Percentiles rank a stretch among this genome's conserved stretches.
Conservation (phyloP, 768 basidiomycete genomes). For the Tulasnella sp. region DNA sequence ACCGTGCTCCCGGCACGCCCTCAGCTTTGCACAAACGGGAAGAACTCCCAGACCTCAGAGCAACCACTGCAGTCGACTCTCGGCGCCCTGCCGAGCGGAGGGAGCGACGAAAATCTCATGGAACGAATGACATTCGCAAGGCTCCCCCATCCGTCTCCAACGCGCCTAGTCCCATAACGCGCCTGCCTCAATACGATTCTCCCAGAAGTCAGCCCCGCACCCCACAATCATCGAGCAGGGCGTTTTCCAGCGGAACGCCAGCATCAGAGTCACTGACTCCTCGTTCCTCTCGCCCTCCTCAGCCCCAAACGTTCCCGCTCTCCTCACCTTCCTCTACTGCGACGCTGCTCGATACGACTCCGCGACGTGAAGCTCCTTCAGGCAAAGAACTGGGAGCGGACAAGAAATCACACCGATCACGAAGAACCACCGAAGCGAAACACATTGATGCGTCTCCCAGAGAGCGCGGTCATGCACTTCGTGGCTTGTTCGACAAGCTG, state of each 20-base stretch:
- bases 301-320: not conserved
- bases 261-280: not conserved
- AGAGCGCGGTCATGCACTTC: conserved; percentile 8
- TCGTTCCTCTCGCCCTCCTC: conserved; percentile 4
- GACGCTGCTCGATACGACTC: not conserved
- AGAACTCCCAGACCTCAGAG: not conserved
- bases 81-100: not conserved
- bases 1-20: not conserved
- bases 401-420: not conserved
- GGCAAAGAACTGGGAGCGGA: not conserved
- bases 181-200: not conserved
- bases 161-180: not conserved
- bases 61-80: not conserved
- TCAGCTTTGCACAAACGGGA: not conserved
- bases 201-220: not conserved
- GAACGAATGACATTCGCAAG: not conserved
- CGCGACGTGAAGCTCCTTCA: not conserved
- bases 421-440: conserved; percentile 1
- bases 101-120: not conserved
- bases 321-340: not conserved
- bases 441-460: not conserved
- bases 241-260: not conserved
- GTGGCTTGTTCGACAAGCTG: conserved; percentile 20
- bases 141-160: not conserved
- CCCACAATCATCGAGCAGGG: not conserved